phyloP scores from a whole-genome alignment of 306 rosid genomes.

The Sophora flavescens region DNA sequence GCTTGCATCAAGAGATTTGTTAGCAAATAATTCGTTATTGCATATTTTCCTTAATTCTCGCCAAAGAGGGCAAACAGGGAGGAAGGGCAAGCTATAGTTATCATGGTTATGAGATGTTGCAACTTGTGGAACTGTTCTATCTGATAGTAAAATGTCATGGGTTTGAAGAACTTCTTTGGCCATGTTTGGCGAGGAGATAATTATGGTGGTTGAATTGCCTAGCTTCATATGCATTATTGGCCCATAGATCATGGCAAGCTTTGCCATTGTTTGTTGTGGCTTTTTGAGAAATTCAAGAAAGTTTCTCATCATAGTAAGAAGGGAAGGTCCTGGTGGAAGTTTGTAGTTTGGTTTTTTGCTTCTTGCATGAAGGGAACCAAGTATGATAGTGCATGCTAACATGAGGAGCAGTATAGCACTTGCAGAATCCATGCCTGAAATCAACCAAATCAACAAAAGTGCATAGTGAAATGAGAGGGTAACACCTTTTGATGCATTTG shows the following conservation, averaged over 20 bases:
- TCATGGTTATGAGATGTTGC: background rate
- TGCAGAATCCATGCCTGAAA: too few species aligned
- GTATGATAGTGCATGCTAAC: too few species aligned
- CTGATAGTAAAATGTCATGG: background rate
- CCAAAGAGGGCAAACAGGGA: background rate
- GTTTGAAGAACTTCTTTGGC: constrained; percentile 46
- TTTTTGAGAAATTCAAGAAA: background rate
- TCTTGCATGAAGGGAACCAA: too few species aligned
- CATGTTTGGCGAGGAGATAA: background rate
- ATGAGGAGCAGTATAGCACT: too few species aligned
- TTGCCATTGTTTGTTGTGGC: constrained; percentile 14
- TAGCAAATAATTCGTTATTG: constrained; percentile 40
- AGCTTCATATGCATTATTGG: background rate
- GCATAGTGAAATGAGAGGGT: too few species aligned
- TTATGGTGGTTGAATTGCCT: background rate
- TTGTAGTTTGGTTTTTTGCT: too few species aligned
- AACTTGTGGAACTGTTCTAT: background rate
- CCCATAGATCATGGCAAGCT: background rate
- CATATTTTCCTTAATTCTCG: background rate
- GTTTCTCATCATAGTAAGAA: background rate
- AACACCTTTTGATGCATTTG: too few species aligned
- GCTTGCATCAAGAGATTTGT: constrained; percentile 39
- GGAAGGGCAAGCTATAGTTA: background rate
- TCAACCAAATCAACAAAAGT: too few species aligned
- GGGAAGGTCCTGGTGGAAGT: constrained; percentile 58